These are phyloP conservation scores for Pythium periplocum DNA, from an alignment of 352 stramenopile genomes.

Conservation along the genomic window DNA sequence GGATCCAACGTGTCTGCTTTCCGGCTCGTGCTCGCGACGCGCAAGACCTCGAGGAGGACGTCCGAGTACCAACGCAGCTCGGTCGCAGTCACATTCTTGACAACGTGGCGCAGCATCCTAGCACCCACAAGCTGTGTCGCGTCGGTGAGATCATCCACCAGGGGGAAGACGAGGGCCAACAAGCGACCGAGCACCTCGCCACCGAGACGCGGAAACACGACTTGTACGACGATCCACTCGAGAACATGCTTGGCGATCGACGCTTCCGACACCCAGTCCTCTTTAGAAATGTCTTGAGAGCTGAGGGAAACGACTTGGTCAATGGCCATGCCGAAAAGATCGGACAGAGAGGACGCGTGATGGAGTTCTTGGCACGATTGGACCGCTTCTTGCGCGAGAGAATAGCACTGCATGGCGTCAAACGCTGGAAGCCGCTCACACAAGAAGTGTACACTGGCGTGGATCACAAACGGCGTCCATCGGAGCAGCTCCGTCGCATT, in stretches of 20 bases:
- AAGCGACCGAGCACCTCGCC: conserved; percentile 69
- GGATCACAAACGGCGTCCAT: conserved; percentile 20
- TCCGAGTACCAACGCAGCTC: conserved; percentile 82
- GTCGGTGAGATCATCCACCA: conserved; percentile 69
- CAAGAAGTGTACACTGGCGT: conserved; percentile 12
- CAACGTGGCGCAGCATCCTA: conserved; percentile 53
- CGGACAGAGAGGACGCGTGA: not conserved
- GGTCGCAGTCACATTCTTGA: conserved; percentile 52
- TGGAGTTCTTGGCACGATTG: conserved; percentile 13
- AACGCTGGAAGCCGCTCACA: conserved; percentile 18
- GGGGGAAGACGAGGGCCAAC: conserved; percentile 70
- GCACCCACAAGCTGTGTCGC: conserved; percentile 57
- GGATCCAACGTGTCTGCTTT: conserved; percentile 48
- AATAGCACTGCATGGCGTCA: conserved; percentile 17
- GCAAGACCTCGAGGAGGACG: conserved; percentile 68
- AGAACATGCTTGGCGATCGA: conserved; percentile 57
- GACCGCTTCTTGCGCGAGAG: conserved; percentile 2
- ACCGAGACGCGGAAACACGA: conserved; percentile 52
- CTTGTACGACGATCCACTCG: conserved; percentile 41
- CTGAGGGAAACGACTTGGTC: conserved; percentile 22
- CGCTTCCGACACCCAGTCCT: conserved; percentile 47
- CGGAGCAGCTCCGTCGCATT: conserved; percentile 5
- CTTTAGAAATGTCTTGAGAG: conserved; percentile 51
- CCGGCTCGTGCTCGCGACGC: conserved; percentile 52
- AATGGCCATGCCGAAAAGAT: conserved; percentile 2